Evolutionary conservation across 768 basidiomycete genomes (phyloP).

Genomic region (Pleurotus djamor): DNA sequence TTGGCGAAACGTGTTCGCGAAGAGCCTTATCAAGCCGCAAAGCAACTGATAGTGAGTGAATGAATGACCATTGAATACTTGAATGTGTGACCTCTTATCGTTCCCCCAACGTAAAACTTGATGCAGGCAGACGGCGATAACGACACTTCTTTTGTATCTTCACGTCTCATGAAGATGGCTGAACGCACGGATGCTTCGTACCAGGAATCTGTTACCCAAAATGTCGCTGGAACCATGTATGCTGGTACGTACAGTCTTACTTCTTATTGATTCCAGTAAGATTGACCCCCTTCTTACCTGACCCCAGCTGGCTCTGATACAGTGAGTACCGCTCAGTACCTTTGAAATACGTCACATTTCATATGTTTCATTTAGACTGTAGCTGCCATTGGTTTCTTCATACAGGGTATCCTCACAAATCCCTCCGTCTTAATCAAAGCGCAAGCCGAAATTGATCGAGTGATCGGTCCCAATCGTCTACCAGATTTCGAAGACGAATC

Average conservation of each 20-base stretch:
- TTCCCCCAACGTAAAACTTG: background rate
- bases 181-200: background rate
- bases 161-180: slow-evolving; percentile 18
- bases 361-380: slow-evolving; percentile 16
- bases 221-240: slow-evolving; percentile 37
- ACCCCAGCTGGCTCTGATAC: slow-evolving; percentile 32
- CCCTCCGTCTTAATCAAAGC: slow-evolving; percentile 23
- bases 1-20: slow-evolving; percentile 17
- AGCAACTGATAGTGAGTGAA: slow-evolving; percentile 20
- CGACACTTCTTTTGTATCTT: slow-evolving; percentile 21
- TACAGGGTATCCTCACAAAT: slow-evolving; percentile 26
- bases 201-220: slow-evolving; percentile 19
- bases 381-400: slow-evolving; percentile 25
- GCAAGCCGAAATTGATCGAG: slow-evolving; percentile 27
- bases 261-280: background rate
- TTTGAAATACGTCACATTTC: background rate
- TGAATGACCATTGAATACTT: background rate
- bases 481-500: slow-evolving; percentile 25
- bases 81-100: background rate
- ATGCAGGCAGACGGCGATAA: slow-evolving; percentile 19
- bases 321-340: background rate
- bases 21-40: slow-evolving; percentile 23
- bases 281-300: background rate
- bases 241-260: slow-evolving; percentile 17
- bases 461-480: slow-evolving; percentile 22